Conservation (phyloP, 164 flowering plant species). For the Kingdonia uniflora region DNA sequence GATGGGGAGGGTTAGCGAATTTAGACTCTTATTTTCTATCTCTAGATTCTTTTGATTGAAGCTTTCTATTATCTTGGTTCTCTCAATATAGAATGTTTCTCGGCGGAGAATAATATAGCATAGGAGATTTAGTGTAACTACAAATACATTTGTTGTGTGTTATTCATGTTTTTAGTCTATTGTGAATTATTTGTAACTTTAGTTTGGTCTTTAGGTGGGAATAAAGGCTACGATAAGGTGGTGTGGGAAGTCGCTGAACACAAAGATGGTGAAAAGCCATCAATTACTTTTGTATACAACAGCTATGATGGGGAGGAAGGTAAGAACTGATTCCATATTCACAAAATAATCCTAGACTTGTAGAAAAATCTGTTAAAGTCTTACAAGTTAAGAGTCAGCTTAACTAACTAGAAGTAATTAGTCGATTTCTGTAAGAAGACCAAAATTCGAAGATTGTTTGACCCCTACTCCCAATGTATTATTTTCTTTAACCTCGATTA, state of each 20-base stretch:
- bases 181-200: not conserved
- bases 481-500: too few relatives aligned
- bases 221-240: constrained; percentile 72
- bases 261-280: constrained; percentile 49
- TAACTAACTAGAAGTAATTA: too few relatives aligned
- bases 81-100: not conserved
- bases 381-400: too few relatives aligned
- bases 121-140: not conserved
- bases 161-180: not conserved
- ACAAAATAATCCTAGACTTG: too few relatives aligned
- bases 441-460: too few relatives aligned
- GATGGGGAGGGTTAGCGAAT: too few relatives aligned
- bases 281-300: constrained; percentile 79
- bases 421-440: too few relatives aligned
- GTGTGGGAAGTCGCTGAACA: constrained; percentile 69
- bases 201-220: constrained; percentile 44
- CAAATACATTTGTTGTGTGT: not conserved
- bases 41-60: too few relatives aligned
- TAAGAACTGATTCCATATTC: constrained; percentile 7
- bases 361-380: too few relatives aligned
- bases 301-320: constrained; percentile 94
- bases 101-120: not conserved
- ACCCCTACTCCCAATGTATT: too few relatives aligned
- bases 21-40: too few relatives aligned
- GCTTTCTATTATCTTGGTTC: too few relatives aligned